Evolutionary conservation across 2,329 filamentous ascomycete genomes (phyloP).

Genomic region (Chaetomiaceae sp.): DNA sequence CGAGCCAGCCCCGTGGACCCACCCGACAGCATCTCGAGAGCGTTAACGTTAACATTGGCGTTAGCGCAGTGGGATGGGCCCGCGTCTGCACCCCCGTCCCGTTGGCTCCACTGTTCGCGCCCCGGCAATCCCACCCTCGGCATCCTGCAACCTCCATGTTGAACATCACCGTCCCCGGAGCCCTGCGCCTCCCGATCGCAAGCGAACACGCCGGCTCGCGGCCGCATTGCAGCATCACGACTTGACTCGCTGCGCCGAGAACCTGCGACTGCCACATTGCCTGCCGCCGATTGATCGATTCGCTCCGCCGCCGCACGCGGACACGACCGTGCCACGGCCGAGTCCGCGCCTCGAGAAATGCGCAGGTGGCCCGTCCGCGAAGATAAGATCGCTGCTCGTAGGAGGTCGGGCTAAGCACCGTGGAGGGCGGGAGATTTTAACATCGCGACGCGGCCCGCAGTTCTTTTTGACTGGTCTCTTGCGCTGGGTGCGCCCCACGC

Average conservation of each 20-base stretch:
- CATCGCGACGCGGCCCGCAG: slow-evolving; percentile 10
- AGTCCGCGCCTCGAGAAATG: slow-evolving; percentile 20
- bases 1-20: slow-evolving; percentile 2
- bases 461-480: slow-evolving; percentile 1
- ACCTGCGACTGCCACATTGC: background rate
- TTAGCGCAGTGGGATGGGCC: background rate
- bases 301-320: slow-evolving; percentile 8
- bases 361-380: slow-evolving; percentile 18
- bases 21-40: too few relatives aligned
- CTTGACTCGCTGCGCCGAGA: slow-evolving; percentile 4
- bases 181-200: slow-evolving; percentile 5
- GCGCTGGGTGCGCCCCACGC: too few relatives aligned
- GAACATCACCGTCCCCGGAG: slow-evolving; percentile 13
- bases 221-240: slow-evolving; percentile 10
- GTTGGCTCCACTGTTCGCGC: slow-evolving; percentile 23
- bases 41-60: too few relatives aligned
- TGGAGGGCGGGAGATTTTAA: slow-evolving; percentile 8
- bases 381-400: slow-evolving; percentile 18
- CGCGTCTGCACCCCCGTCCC: background rate
- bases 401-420: slow-evolving; percentile 21
- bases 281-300: slow-evolving; percentile 8
- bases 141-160: slow-evolving; percentile 13
- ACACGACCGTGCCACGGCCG: slow-evolving; percentile 6
- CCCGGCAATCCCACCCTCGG: slow-evolving; percentile 25
- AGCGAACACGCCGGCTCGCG: slow-evolving; percentile 11